Evolutionary conservation across 371 early-diverging fungal species (phyloP), one percentile per base, ranked within the genome.

Genomic region (Amoeboradix gromovi): DNA sequence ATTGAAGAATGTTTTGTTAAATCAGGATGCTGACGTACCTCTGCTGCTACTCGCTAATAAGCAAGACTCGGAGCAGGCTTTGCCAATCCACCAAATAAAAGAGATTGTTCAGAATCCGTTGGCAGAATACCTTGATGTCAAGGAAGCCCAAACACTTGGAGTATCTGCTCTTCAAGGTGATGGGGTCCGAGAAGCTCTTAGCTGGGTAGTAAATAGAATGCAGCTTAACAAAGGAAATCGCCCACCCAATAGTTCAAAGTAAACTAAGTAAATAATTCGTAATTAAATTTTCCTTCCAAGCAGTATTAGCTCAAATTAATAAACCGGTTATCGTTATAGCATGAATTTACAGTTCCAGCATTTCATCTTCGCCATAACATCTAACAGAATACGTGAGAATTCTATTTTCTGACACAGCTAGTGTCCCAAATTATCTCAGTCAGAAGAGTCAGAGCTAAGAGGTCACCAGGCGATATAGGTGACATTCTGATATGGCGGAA

Each of bases 1-100:
- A 5, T 48, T 48, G 22, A 86, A 88, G 73, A 78, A 75, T 31
- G 81, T 93, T 66, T 83, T 92, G 66, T 78, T 80, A 68, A 85
- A 82, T 66, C 85, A 87, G 70, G 79, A 77, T 22, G 81, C 87
- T 1, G 89, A 87, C 0, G 84, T 95, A 1, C 96, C 96, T 1
- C 77, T 95, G 1, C 74, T 93, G 66, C 89, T 95, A 83, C 74
- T 93, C 71, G 92, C 92, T 1, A 95, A 92, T 77, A 95, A 95
- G 72, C 87, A 89, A 75, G 96, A 95, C 75, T 72, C 81, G 29
- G 74, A 77, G n/a, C 80, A 82, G 1, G 85, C 90, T 0, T 72
- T 87, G 68, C 76, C 79, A 28, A 80, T 92, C n/a, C 89, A 89
- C 30, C 82, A 87, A 66, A 83, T 92, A 71, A 91, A 94, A 74